Evolutionary conservation across 2,329 filamentous ascomycete species (phyloP).

Genomic region (Cryphonectria radicalis): DNA sequence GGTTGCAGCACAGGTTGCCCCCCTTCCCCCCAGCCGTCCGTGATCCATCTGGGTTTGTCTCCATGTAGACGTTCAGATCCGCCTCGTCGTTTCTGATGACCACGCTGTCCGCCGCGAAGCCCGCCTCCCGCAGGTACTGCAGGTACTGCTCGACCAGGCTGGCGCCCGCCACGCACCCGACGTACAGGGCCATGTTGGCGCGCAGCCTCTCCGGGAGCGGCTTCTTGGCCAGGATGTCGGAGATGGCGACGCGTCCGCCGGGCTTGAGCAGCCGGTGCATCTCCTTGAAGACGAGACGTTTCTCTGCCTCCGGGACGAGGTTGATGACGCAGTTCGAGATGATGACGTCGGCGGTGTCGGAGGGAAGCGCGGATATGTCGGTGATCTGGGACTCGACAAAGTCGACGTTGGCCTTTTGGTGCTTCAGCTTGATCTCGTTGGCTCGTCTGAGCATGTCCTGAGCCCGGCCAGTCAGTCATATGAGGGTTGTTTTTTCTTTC

Average conservation of each 20-base stretch:
- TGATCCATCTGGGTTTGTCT: slow-evolving; percentile 36
- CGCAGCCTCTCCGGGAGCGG: slow-evolving; percentile 52
- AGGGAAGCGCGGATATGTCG: slow-evolving; percentile 48
- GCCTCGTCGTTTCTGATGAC: slow-evolving; percentile 49
- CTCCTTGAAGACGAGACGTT: slow-evolving; percentile 58
- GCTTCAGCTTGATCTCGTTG: slow-evolving; percentile 46
- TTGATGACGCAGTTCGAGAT: slow-evolving; percentile 69
- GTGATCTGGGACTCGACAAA: slow-evolving; percentile 60
- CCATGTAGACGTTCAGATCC: slow-evolving; percentile 53
- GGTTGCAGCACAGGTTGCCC: slow-evolving; percentile 32
- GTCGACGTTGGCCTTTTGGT: slow-evolving; percentile 47
- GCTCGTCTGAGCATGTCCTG: slow-evolving; percentile 61
- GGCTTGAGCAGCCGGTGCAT: slow-evolving; percentile 61
- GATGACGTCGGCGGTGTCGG: slow-evolving; percentile 54
- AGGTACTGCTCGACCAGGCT: slow-evolving; percentile 57
- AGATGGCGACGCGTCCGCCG: slow-evolving; percentile 61
- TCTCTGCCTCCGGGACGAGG: slow-evolving; percentile 57
- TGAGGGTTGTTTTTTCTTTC: too few species aligned
- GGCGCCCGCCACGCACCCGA: slow-evolving; percentile 64
- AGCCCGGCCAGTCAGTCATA: not conserved
- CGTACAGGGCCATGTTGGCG: slow-evolving; percentile 56
- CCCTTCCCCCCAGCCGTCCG: slow-evolving; percentile 27
- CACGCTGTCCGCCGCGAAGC: slow-evolving; percentile 52
- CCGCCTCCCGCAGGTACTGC: slow-evolving; percentile 51
- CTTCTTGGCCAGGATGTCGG: slow-evolving; percentile 61